Evolutionary conservation across 2,329 filamentous ascomycete species (phyloP), one percentile per base, ranked within the genome.

Genomic region (Aspergillus flavus): DNA sequence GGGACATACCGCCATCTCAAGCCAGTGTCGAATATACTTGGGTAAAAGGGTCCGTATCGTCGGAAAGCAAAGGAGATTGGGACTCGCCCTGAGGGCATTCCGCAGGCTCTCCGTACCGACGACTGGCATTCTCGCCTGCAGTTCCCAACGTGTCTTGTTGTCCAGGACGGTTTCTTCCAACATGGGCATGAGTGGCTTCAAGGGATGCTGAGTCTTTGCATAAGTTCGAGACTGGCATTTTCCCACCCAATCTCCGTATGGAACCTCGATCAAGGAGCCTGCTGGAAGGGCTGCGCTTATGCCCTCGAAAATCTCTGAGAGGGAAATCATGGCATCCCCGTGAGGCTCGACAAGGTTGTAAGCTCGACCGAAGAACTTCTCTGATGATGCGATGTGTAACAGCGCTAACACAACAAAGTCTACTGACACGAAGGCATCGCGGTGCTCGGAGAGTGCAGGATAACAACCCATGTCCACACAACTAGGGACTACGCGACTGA

Each of bases 381-480:
- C 21, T 4, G 10, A 55, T 6, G 30, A 21, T 2, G 66, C 60
- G 23, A 67, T 66, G 12, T 54, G 61, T 21, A 67, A 36, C 2
- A 60, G 57, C 6, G 64, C 59, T 6, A 48, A 62, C n/a, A 34
- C 61, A 0, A 56, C 57, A 50, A 61, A 68, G 43, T 67, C 61
- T 1, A 66, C 63, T 1, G 66, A 48, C 7, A 66, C 57, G 23
- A 61, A 65, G 1, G 56, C 39, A 11, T 59, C 54, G 1, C 59
- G 58, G 2, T 62, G 61, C 1, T 50, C 30, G 0, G 61, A 56
- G 6, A 52, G 16, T 9, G 36, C 23, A 1, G 66, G 66, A 41
- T 60, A 69, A n/a, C 30, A 23, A 1, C 67, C 46, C 4, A 62
- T 36, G 10, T 21, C 61, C 21, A 67, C 59, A 30, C 64, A 68